Conservation (phyloP, 2,329 filamentous ascomycete genomes). For the Aspergillus piperis region DNA sequence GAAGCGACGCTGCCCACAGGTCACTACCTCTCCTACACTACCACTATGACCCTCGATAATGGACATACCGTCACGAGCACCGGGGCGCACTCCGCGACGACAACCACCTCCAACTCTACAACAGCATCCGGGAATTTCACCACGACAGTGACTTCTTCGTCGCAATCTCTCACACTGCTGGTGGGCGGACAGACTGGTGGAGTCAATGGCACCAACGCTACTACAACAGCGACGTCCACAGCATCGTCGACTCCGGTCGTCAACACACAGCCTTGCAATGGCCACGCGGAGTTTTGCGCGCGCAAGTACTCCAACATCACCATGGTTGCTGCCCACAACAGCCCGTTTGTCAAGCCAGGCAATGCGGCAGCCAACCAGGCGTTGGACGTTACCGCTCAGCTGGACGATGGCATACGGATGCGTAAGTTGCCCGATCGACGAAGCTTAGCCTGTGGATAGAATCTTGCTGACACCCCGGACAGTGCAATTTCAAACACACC, state of each 20-base stretch:
- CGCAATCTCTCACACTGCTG: constrained; percentile 36
- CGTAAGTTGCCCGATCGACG: constrained; percentile 38
- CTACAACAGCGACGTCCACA: constrained; percentile 49
- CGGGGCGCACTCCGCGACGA: constrained; percentile 28
- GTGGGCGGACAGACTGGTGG: constrained; percentile 48
- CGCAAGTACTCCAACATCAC: constrained; percentile 82
- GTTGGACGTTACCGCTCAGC: constrained; percentile 66
- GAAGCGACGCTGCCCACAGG: constrained; percentile 40
- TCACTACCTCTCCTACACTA: constrained; percentile 39
- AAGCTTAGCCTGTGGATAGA: neutral
- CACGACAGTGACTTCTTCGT: constrained; percentile 39
- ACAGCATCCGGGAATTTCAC: constrained; percentile 28
- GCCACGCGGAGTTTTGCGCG: constrained; percentile 72
- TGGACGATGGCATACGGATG: constrained; percentile 71
- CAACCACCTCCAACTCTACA: constrained; percentile 23
- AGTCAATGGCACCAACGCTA: constrained; percentile 52
- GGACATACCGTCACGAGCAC: constrained; percentile 24
- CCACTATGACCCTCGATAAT: constrained; percentile 33
- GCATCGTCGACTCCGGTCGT: constrained; percentile 46
- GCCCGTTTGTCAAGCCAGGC: constrained; percentile 69
- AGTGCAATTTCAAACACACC: constrained; percentile 64
- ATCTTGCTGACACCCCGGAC: neutral
- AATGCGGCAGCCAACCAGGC: constrained; percentile 77
- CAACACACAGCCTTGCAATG: constrained; percentile 80
- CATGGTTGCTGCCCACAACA: constrained; percentile 76